Evolutionary conservation across 331 rosid genomes (phyloP).

Genomic region (Arachis monticola): DNA sequence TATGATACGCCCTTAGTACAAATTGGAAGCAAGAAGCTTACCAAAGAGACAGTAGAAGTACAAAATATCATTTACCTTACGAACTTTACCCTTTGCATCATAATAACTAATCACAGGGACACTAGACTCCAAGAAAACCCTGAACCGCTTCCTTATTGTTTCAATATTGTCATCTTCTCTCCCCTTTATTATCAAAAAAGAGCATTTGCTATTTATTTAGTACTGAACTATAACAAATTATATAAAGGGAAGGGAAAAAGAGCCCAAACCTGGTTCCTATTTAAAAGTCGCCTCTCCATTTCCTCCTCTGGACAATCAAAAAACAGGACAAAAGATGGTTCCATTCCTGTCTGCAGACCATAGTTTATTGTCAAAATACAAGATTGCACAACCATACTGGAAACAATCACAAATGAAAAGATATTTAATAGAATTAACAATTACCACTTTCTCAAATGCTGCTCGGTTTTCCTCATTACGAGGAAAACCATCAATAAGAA

Average conservation of each 20-base stretch:
- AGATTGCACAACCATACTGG: background rate
- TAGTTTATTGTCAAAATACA: slow-evolving; percentile 32
- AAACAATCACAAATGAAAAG: slow-evolving; percentile 21
- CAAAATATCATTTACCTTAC: slow-evolving; percentile 57
- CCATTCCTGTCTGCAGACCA: slow-evolving; percentile 81
- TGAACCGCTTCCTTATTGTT: slow-evolving; percentile 92
- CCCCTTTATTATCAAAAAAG: slow-evolving; percentile 57
- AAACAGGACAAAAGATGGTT: slow-evolving; percentile 79
- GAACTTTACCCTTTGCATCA: slow-evolving; percentile 77
- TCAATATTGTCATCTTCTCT: slow-evolving; percentile 93
- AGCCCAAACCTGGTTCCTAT: slow-evolving; percentile 77
- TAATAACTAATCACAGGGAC: slow-evolving; percentile 83
- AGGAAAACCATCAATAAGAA: slow-evolving; percentile 98
- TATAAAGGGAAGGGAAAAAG: background rate
- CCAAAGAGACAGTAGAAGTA: slow-evolving; percentile 10
- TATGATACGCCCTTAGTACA: slow-evolving; percentile 6
- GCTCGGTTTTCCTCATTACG: slow-evolving; percentile 99
- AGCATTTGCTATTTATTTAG: background rate
- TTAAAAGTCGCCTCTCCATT: slow-evolving; percentile 89
- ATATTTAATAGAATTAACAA: background rate
- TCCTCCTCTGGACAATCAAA: slow-evolving; percentile 88
- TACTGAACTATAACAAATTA: background rate
- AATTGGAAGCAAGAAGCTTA: slow-evolving; percentile 28
- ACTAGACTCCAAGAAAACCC: slow-evolving; percentile 87
- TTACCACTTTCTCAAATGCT: slow-evolving; percentile 91